These are phyloP conservation scores for Brassica napus DNA, from an alignment of 345 rosid genomes.

Conservation along the genomic window Da-Ae NC_063442.1:8052001-8052500, in stretches of 20 bases:
- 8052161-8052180: slow-evolving; percentile 61
- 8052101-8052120: background rate
- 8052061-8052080: background rate
- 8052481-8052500: no score
- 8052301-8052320: slow-evolving; percentile 63
- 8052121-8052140: slow-evolving; percentile 40
- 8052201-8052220: background rate
- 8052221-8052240: slow-evolving; percentile 9
- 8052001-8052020: no score
- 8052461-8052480: background rate
- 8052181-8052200: slow-evolving; percentile 73
- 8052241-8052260: background rate
- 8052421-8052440: background rate
- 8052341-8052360: slow-evolving; percentile 73
- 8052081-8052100: background rate
- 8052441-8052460: background rate
- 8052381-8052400: background rate
- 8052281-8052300: slow-evolving; percentile 61
- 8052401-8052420: background rate
- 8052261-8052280: slow-evolving; percentile 49
- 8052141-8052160: slow-evolving; percentile 60
- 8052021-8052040: background rate
- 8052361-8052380: slow-evolving; percentile 37
- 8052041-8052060: background rate
- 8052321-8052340: slow-evolving; percentile 67